Base-by-base conservation (phyloP, 306 rosid species). In the Quercus wislizeni region DNA sequence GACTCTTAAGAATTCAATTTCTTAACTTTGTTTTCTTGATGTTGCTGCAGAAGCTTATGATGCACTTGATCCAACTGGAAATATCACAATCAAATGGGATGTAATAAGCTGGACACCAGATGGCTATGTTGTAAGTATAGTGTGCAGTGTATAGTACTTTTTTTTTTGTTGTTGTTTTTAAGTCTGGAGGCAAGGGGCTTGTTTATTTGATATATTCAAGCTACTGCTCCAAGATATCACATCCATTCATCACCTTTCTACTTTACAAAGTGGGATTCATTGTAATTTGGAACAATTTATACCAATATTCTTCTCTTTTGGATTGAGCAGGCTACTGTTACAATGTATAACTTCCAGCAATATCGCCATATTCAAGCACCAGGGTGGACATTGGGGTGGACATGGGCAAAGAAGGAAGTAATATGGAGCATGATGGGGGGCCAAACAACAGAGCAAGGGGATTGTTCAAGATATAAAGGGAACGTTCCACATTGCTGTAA, bases 361-460 rank as follows among this genome's bases (percentile, higher is more conserved):
- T 91, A 93, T 81, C 98, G 98, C 49, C 99, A 93, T 63, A 95
- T 95, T 71, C 94, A 90, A 88, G 86, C 91, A 1, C 98, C 98
- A 0, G 99, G 99, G 23, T 95, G 98, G 99, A 83, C 90, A 49
- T 65, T 95, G 76, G 96, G 97, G 74, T 95, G 98, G 99, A 89
- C 97, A 69, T 95, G 99, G 99, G 97, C 99, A 0, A 91, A 95
- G 76, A 95, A 95, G 78, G 99, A 95, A 86, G 98, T 95, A 18
- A 93, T 93, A 35, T 93, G 98, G 99, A 90, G 74, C 84, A 95
- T 90, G 98, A 78, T 89, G 94, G 99, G 99, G 78, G 74, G 71
- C 61, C 99, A 95, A 81, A 86, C 99, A 75, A 95, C 97, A 3
- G 96, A 93, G 75, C 99, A 95, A 88, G 99, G 99, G 15, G 97